Evolutionary conservation across 768 basidiomycete genomes (phyloP).

Genomic region (Strobilomyces dryophilus): DNA sequence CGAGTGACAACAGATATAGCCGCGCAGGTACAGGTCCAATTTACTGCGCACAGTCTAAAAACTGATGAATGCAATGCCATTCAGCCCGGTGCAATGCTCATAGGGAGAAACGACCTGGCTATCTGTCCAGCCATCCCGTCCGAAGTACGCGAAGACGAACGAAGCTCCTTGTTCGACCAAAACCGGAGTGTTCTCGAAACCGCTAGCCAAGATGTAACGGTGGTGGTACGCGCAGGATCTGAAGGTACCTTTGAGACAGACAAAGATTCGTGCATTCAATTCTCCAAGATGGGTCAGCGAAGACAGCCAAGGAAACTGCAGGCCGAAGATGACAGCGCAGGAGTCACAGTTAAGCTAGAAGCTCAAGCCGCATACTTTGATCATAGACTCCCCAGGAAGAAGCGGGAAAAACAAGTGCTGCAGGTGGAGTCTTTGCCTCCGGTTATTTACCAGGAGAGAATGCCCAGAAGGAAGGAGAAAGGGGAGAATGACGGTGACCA

Average conservation of each 20-base stretch:
- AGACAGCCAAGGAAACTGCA: neutral
- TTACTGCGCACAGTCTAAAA: neutral
- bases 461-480: slow-evolving; percentile 2
- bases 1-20: neutral
- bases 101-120: neutral
- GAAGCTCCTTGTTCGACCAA: neutral
- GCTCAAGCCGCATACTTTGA: neutral
- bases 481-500: too few relatives aligned
- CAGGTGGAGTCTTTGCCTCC: neutral
- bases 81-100: neutral
- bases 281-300: neutral
- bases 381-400: slow-evolving; percentile 1
- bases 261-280: neutral
- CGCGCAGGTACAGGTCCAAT: neutral
- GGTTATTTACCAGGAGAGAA: neutral
- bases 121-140: neutral
- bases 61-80: neutral
- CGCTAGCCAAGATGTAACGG: neutral
- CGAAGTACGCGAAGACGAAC: neutral
- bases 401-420: neutral
- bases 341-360: neutral
- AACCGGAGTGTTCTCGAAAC: neutral
- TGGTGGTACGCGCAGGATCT: neutral
- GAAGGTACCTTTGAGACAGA: neutral
- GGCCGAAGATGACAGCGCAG: neutral